Conservation (phyloP, 345 rosid genomes). For the Erysimum cheiranthoides region DNA sequence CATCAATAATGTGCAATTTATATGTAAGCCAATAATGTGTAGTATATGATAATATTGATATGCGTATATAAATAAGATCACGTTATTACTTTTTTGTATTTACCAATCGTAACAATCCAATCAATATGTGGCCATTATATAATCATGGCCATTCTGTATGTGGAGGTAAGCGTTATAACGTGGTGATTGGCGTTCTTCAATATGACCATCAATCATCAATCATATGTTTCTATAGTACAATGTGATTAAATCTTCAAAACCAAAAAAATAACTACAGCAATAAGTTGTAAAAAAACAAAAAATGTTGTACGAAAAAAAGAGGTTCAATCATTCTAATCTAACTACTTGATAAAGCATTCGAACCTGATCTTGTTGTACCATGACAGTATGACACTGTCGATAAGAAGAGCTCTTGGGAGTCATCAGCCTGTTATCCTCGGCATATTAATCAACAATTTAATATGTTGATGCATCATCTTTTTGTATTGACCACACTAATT, state of each 20-base stretch:
- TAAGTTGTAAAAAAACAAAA: too few relatives aligned
- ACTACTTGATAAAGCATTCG: background rate
- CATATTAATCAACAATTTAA: background rate
- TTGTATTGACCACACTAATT: background rate
- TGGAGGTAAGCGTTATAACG: conserved; percentile 36
- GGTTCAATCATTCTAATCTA: background rate
- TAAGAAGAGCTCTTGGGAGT: too few relatives aligned
- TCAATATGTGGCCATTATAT: conserved; percentile 29
- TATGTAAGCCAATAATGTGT: conserved; percentile 19
- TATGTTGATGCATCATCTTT: too few relatives aligned
- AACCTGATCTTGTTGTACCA: background rate
- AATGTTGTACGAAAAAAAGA: background rate
- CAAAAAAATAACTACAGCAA: background rate
- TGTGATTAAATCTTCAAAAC: conserved; percentile 29
- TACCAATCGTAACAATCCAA: conserved; percentile 20
- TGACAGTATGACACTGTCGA: too few relatives aligned
- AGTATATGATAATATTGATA: background rate
- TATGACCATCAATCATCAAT: conserved; percentile 11
- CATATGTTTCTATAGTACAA: conserved; percentile 18
- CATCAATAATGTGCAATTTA: conserved; percentile 30
- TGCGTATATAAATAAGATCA: too few relatives aligned
- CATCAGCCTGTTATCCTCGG: too few relatives aligned
- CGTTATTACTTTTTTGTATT: too few relatives aligned
- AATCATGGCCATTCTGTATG: conserved; percentile 31
- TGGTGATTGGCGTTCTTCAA: conserved; percentile 28